Percentiles rank a stretch among this genome's conserved stretches.
Evolutionary conservation across 129 eudicot genomes (phyloP).

Genomic region (Flaveria brownii): DNA sequence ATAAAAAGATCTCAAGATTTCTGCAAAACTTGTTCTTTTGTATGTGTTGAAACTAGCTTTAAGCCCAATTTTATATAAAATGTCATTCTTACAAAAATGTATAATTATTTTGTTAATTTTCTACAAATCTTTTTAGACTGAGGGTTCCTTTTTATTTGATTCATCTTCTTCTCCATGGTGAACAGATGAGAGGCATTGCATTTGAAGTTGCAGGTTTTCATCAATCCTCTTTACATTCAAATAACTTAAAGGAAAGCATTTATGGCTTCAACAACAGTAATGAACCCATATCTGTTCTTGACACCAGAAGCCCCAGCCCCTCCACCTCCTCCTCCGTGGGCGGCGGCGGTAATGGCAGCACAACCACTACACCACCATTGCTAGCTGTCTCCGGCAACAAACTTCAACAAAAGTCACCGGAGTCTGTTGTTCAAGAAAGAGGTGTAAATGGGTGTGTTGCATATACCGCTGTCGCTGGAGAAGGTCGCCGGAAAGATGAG

Average conservation of each 20-base stretch:
- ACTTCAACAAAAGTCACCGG: constrained; percentile 39
- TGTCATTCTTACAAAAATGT: neutral
- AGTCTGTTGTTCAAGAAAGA: constrained; percentile 30
- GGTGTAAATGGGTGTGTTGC: constrained; percentile 22
- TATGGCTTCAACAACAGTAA: constrained; percentile 35
- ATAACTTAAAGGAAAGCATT: constrained; percentile 45
- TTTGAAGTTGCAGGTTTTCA: constrained; percentile 38
- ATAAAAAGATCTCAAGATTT: neutral
- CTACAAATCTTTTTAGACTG: neutral
- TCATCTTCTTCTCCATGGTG: constrained; percentile 1
- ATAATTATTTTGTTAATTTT: neutral
- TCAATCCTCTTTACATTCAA: constrained; percentile 32
- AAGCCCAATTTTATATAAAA: neutral
- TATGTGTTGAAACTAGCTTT: neutral
- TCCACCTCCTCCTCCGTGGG: constrained; percentile 58
- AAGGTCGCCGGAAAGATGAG: constrained; percentile 45
- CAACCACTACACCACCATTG: constrained; percentile 26
- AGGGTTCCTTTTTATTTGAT: constrained; percentile 12
- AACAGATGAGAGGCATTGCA: constrained; percentile 39
- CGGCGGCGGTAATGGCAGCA: constrained; percentile 40
- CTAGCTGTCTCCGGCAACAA: constrained; percentile 24
- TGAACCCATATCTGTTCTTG: constrained; percentile 66
- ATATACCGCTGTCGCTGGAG: neutral
- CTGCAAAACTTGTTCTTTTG: constrained; percentile 2
- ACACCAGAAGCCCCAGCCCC: constrained; percentile 65